Evolutionary conservation across 2,329 filamentous ascomycete species (phyloP), one percentile per base, ranked within the genome.

Genomic region (Aspergillus alliaceus): DNA sequence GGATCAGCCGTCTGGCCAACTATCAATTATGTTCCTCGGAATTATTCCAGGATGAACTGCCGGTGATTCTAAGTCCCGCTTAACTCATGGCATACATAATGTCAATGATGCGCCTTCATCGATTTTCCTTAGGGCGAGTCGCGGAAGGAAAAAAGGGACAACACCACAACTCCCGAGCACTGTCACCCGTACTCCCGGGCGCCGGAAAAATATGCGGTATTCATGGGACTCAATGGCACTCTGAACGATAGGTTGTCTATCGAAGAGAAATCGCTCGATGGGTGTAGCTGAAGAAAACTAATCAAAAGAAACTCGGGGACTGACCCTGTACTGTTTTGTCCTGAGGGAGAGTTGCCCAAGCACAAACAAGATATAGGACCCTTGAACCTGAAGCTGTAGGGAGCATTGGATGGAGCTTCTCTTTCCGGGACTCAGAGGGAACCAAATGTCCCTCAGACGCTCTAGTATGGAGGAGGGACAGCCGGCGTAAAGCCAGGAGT

Each of bases 11-110:
- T 42, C 37, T 12, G 54, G 58, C 46, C 46, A 59, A 61, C 53
- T 55, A 61, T 65, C 53, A 37, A 64, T 60, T 60, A 64, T 64
- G 57, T 63, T 32, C 50, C 51, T 47, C 59, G 37, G 56, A 60
- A 53, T 56, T 60, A 60, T 60, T 51, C 57, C 51, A 59, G 50
- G 53, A 55, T 59, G 51, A 61, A 60, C 37, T 40, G 53, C 48
- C 58, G 53, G 57, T 63, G 59, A 58, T 61, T 32, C 49, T 44
- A 63, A 63, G 62, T 61, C 62, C 59, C 27, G 60, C 59, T 62
- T 51, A 58, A 60, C 34, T 56, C 54, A 60, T 60, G 59, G 59
- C 57, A 61, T 58, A 57, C 55, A 64, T 59, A 27, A 57, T 42
- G 31, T 53, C 40, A 57, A 51, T 49, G 35, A 53, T 54, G 50